These are phyloP conservation scores for Daldinia sp. DNA, from an alignment of 2,329 filamentous ascomycete genomes.

Conservation along the genomic window DNA sequence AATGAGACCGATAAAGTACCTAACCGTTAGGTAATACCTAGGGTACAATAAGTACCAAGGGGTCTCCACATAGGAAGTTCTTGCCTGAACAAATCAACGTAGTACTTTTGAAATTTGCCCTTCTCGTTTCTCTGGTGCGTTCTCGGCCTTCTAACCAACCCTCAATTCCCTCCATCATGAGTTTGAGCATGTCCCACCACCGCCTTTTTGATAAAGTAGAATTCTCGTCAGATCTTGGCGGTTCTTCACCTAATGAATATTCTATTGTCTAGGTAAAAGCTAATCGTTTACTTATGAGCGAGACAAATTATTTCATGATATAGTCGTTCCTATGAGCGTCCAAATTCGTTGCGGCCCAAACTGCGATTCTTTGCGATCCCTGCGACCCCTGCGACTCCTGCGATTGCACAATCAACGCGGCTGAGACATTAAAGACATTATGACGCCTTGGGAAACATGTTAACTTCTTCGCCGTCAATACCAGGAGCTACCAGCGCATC, in stretches of 20 bases:
- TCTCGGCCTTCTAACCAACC: constrained; percentile 23
- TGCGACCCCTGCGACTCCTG: constrained; percentile 14
- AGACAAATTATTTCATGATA: constrained; percentile 17
- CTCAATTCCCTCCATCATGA: constrained; percentile 31
- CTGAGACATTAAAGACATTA: constrained; percentile 50
- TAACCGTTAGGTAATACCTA: too few relatives aligned
- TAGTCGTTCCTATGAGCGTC: constrained; percentile 28
- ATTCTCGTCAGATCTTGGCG: constrained; percentile 23
- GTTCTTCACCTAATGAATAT: constrained; percentile 14
- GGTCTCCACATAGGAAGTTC: constrained; percentile 18
- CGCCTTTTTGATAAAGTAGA: constrained; percentile 22
- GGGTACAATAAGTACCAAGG: too few relatives aligned
- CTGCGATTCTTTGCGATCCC: constrained; percentile 12
- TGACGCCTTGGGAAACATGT: constrained; percentile 64
- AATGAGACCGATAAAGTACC: constrained; percentile 4
- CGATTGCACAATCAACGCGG: constrained; percentile 19
- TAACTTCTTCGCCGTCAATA: constrained; percentile 65
- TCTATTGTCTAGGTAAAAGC: constrained; percentile 10
- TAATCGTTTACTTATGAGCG: constrained; percentile 8
- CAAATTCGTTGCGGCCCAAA: constrained; percentile 22
- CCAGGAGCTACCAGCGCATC: constrained; percentile 62
- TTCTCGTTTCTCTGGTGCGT: constrained; percentile 27
- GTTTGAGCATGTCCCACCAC: constrained; percentile 28
- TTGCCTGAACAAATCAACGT: constrained; percentile 30
- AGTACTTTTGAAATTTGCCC: constrained; percentile 25